Evolutionary conservation across 2,329 filamentous ascomycete species (phyloP), one percentile per base, ranked within the genome.

Genomic region (Aspergillus texensis): DNA sequence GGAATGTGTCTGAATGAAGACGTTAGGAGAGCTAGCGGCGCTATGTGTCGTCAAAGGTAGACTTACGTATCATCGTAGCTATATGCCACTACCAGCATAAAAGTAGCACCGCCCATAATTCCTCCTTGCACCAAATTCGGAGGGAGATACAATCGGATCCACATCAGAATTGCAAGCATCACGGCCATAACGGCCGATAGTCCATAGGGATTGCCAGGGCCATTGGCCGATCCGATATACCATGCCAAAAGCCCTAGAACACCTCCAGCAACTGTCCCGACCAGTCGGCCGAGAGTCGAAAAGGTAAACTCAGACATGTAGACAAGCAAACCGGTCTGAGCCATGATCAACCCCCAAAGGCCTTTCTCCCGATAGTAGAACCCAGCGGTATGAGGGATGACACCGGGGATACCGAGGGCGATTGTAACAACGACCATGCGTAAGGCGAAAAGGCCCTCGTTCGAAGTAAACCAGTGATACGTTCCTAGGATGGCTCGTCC

Each of bases 311-410:
- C 84, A 0, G 82, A 79, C 75, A 84, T 79, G 66, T 85, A 85
- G 12, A 82, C 74, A 1, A 85, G 73, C 2, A 85, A 65, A 0
- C 76, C 77, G 0, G 81, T 82, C 66, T 85, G 84, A 0, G 77
- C 83, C 72, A 82, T 85, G 41, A 86, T 84, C 10, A 85, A 70
- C 0, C 75, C 82, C 84, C 84, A 86, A 0, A 86, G 73, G 0
- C 84, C 83, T 66, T 83, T 84, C 60, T 85, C 79, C 4, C 82
- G 77, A 56, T 84, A 85, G 64, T 79, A 85, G 67, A 85, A 85
- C 1, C 81, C 82, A 0, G 83, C 79, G 1, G 77, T 78, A 28
- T 71, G 68, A 0, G 81, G 79, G 6, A 85, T 73, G 0, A 76
- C 76, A 0, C 79, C 78, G 0, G 83, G 79, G 6, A 85, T 78